A percentile compares a stretch with the other conserved stretches of the same genome.
Evolutionary conservation across 768 basidiomycete species (phyloP).

Genomic region (Suillus paluster): DNA sequence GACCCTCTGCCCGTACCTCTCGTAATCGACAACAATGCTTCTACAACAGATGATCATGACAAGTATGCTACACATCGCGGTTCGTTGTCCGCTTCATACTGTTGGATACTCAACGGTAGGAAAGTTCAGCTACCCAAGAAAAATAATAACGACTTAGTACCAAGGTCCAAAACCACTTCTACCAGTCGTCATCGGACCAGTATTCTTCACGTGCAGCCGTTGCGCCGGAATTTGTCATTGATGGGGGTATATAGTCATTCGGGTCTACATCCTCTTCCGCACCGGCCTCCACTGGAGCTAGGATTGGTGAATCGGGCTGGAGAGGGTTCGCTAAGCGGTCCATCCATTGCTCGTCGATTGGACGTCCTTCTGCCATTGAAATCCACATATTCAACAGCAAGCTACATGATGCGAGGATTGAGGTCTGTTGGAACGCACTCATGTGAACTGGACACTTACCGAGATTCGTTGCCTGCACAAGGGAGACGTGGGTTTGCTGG

Average conservation of each 20-base stretch:
- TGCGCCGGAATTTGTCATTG: slow-evolving; percentile 13
- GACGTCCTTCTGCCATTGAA: slow-evolving; percentile 47
- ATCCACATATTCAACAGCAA: slow-evolving; percentile 49
- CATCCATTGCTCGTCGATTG: slow-evolving; percentile 51
- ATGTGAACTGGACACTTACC: slow-evolving; percentile 36
- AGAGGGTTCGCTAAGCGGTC: slow-evolving; percentile 20
- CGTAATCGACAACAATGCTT: not conserved
- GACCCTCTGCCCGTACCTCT: not conserved
- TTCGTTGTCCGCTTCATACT: not conserved
- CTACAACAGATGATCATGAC: not conserved
- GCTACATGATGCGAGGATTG: slow-evolving; percentile 27
- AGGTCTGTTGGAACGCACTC: not conserved
- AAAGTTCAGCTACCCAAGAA: not conserved
- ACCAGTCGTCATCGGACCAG: slow-evolving; percentile 36
- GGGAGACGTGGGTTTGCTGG: slow-evolving; percentile 37
- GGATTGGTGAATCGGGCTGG: slow-evolving; percentile 18
- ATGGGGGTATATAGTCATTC: slow-evolving; percentile 20
- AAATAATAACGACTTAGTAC: not conserved
- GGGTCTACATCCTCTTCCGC: slow-evolving; percentile 11
- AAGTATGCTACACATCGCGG: not conserved
- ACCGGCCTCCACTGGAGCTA: not conserved
- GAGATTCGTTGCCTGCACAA: slow-evolving; percentile 58
- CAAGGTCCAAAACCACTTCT: not conserved
- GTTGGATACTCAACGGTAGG: not conserved
- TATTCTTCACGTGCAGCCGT: slow-evolving; percentile 22